Evolutionary conservation across 331 rosid genomes (phyloP).

Genomic region (Spiraea crenata): DNA sequence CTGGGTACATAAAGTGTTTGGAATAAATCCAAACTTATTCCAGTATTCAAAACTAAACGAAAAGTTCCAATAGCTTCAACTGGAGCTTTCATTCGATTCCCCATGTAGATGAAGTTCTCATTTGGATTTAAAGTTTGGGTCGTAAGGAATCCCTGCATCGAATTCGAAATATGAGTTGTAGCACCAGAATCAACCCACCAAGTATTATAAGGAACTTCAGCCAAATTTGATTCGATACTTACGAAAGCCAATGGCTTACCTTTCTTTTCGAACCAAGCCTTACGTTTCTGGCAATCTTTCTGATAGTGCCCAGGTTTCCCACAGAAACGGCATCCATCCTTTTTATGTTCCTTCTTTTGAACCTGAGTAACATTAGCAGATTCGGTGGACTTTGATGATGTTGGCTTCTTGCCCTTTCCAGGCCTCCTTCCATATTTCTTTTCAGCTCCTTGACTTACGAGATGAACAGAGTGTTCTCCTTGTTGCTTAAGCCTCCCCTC

Average conservation of each 20-base stretch:
- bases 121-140: neutral
- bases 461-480: too few species aligned
- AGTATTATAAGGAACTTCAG: conserved; percentile 13
- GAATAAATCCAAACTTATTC: neutral
- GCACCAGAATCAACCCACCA: conserved; percentile 1
- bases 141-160: conserved; percentile 13
- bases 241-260: neutral
- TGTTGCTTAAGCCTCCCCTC: neutral
- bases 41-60: neutral
- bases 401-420: neutral
- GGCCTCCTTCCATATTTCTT: neutral
- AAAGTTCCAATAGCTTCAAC: neutral
- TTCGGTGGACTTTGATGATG: neutral
- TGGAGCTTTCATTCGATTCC: neutral
- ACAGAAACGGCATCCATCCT: neutral
- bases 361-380: neutral
- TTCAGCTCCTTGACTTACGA: neutral
- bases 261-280: neutral
- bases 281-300: neutral
- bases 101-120: neutral
- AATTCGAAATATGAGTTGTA: conserved; percentile 7
- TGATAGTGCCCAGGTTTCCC: neutral
- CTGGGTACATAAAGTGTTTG: too few species aligned
- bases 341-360: neutral
- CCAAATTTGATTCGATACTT: neutral